Conservation (phyloP, 2,329 filamentous ascomycete genomes). For the Ascochyta pisi region DNA sequence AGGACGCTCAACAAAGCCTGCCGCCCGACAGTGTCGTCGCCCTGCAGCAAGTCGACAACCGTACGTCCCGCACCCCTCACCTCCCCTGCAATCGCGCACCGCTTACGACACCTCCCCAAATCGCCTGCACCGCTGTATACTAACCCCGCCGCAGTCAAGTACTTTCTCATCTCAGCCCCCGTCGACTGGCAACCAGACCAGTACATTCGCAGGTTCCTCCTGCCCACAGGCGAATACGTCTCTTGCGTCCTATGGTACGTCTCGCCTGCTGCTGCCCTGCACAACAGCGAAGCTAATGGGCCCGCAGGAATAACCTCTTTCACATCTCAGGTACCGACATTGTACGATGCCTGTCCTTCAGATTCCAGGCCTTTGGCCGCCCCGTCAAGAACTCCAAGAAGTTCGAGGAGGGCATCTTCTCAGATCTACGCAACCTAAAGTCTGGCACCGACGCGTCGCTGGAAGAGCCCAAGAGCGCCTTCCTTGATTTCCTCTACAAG, state of each 20-base stretch:
- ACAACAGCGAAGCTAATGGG: constrained; percentile 33
- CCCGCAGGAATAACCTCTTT: constrained; percentile 89
- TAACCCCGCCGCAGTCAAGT: constrained; percentile 76
- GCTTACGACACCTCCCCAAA: constrained; percentile 6
- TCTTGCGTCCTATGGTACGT: constrained; percentile 90
- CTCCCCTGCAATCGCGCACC: constrained; percentile 22
- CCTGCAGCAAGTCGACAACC: constrained; percentile 96
- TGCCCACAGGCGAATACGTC: constrained; percentile 98
- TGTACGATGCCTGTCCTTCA: constrained; percentile 94
- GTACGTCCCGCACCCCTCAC: constrained; percentile 62
- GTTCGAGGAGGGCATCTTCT: constrained; percentile 99
- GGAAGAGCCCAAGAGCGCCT: constrained; percentile 97
- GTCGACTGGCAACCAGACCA: constrained; percentile 98
- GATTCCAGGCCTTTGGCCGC: constrained; percentile 97
- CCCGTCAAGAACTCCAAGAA: constrained; percentile 99
- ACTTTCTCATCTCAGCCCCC: constrained; percentile 97
- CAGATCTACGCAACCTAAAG: constrained; percentile 96
- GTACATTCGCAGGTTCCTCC: constrained; percentile 92
- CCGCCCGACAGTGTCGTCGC: constrained; percentile 97
- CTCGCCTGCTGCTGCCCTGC: neutral
- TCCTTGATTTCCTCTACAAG: constrained; percentile 99
- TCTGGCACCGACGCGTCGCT: constrained; percentile 97
- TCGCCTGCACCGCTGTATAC: constrained; percentile 19
- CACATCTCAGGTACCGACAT: constrained; percentile 99
- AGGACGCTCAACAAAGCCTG: constrained; percentile 93